Evolutionary conservation across 345 rosid genomes (phyloP), one percentile per base, ranked within the genome.

Genomic region (Clarkia xantiana): DNA sequence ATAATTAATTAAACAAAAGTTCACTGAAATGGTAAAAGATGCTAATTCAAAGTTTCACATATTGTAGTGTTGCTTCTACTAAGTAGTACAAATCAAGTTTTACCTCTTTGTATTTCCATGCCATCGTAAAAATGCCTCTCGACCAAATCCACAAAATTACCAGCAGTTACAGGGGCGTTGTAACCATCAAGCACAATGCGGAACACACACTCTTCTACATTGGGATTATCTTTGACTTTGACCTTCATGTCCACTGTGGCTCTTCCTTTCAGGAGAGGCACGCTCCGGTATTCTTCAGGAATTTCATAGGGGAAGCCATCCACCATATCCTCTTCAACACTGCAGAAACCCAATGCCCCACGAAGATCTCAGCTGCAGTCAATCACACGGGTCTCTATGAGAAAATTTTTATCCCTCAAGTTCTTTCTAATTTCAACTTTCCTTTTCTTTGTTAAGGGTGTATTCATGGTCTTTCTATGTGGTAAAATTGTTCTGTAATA

Each of bases 281-380:
- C 68, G 62, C 51, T 76, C 56, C 42, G 60, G 51, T 78, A 86
- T 69, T 83, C 96, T 60, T 84, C 94, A 0, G 94, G 98, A 22
- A 91, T 89, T 65, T 91, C 84, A 18, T 73, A 86, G 1, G 96
- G 96, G 68, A 91, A 91, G 76, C 81, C 86, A 62, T 81, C 91
- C 48, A 91, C 81, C 96, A 91, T 91, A 55, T 86, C 98, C 93
- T 91, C 98, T 80, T 91, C 98, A 74, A 91, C 93, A 86, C 98
- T 86, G 96, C 96, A 84, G 90, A 83, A 84, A 87, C 57, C 78
- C 82, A 89, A 89, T 85, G 89, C 98, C 85, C 98, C 84, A 91
- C 80, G 86, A 90, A 82, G 80, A 91, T 91, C 96, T 91, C 97
- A 90, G 96, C 98, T 91, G 98, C 94, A 90, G 93, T 90, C 84